These are phyloP conservation scores for Platanus orientalis DNA, from an alignment of 164 flowering plant genomes.

Conservation along the genomic window DNA sequence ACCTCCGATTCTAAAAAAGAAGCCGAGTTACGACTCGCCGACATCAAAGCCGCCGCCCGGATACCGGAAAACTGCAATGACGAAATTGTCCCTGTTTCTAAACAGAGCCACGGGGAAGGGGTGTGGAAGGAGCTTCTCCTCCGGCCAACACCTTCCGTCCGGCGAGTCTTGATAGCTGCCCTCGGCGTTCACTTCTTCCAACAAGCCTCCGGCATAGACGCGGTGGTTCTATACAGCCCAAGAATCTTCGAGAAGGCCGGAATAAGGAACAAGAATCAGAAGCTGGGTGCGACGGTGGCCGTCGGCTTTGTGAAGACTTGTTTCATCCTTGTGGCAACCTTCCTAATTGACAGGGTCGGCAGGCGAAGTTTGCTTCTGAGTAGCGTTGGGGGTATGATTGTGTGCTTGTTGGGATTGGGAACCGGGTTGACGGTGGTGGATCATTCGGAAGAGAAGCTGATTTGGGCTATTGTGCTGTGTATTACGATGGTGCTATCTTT, in stretches of 20 bases:
- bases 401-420: slow-evolving; percentile 14
- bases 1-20: too few relatives aligned
- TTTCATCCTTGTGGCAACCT: too few relatives aligned
- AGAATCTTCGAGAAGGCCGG: slow-evolving; percentile 30
- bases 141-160: slow-evolving; percentile 26
- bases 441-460: too few relatives aligned
- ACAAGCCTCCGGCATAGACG: too few relatives aligned
- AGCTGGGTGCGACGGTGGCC: slow-evolving; percentile 29
- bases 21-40: too few relatives aligned
- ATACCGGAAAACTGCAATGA: too few relatives aligned
- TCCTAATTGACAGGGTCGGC: slow-evolving; percentile 27
- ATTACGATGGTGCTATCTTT: slow-evolving; percentile 13
- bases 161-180: slow-evolving; percentile 25
- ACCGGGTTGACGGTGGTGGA: slow-evolving; percentile 18
- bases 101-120: slow-evolving; percentile 21
- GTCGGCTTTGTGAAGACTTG: slow-evolving; percentile 40
- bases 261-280: slow-evolving; percentile 7
- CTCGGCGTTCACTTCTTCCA: too few relatives aligned
- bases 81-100: too few relatives aligned
- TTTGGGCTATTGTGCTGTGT: slow-evolving; percentile 30
- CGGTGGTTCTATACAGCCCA: slow-evolving; percentile 31
- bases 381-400: slow-evolving; percentile 30
- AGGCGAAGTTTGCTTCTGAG: slow-evolving; percentile 27
- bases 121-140: too few relatives aligned
- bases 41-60: too few relatives aligned